Base-by-base conservation (phyloP, 2,329 filamentous ascomycete genomes). In the Colletotrichum magnum region DNA sequence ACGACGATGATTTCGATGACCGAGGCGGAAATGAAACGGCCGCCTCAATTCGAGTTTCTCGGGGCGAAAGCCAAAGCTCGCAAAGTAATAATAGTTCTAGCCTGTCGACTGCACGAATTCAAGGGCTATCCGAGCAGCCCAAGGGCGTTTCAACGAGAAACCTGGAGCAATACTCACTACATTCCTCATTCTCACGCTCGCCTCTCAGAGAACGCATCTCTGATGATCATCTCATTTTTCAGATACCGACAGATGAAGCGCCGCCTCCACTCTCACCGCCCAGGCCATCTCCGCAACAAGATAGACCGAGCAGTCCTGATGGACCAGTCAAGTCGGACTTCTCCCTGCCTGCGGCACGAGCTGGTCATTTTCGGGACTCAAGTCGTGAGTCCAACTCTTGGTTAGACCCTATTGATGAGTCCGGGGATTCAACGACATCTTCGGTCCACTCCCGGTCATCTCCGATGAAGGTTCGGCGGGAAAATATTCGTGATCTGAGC, bases 361-460 rank as follows among this genome's bases (percentile, higher is more conserved):
- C 68, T 75, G 64, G 67, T 57, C 88, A 90, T 73, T 79, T 79
- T 24, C 82, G 89, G 69, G 90, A 89, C 26, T 86, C 88, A 12
- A 95, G 93, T 75, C 91, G 92, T 70, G 93, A 94, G 77, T 94
- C 93, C 5, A 94, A 93, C 60, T 97, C 94, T 1, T 97, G 95
- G 95, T 82, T 97, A n/a, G 94, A 97, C 77, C 95, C 94, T 1
- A 96, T 97, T 65, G 93, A 97, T 77, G 95, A 97, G 74, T 97
- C 94, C 24, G 93, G 92, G 43, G 92, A 89, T 18, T 97, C 95
- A 1, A 91, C 90, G 4, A 86, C 88, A 3, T 94, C 93, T 2
- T 97, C 95, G 0, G 86, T 94, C 2, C 93, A 94, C 77, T 97
- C 95, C 0, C 87, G 93, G 57, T 90, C 92, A 4, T 95, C 93